These are phyloP conservation scores for Acer saccharum DNA, from an alignment of 345 rosid genomes.

Conservation along the genomic window DNA sequence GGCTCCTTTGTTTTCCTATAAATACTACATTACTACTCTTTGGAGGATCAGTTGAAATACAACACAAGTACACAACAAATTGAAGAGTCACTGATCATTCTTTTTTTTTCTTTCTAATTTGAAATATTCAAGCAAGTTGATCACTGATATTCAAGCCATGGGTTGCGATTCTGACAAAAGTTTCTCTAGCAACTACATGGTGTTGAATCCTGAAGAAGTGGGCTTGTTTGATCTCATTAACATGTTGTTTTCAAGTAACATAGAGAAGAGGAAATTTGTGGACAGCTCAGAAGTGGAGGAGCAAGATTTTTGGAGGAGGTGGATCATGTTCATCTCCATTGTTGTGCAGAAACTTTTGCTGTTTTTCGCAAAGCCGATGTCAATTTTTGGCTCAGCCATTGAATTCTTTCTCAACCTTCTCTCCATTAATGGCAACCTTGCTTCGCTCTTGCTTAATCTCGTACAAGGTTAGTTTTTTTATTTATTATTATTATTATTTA, in stretches of 20 bases:
- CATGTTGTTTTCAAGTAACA: constrained; percentile 42
- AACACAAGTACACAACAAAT: too few relatives aligned
- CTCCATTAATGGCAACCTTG: constrained; percentile 34
- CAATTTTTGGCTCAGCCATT: constrained; percentile 37
- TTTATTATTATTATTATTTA: too few relatives aligned
- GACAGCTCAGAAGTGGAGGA: constrained; percentile 39
- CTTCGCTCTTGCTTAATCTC: constrained; percentile 34
- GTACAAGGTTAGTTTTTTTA: constrained; percentile 27
- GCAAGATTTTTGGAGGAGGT: constrained; percentile 46
- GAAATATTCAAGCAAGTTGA: neutral
- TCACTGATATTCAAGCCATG: constrained; percentile 17
- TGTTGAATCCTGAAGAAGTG: constrained; percentile 57
- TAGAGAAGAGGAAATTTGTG: constrained; percentile 44
- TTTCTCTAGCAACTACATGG: constrained; percentile 45
- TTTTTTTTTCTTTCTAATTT: neutral
- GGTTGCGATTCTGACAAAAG: constrained; percentile 30
- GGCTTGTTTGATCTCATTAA: constrained; percentile 43
- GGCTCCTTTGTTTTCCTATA: neutral
- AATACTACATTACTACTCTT: too few relatives aligned
- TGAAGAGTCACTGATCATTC: too few relatives aligned
- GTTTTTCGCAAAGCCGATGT: constrained; percentile 39
- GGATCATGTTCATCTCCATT: constrained; percentile 60
- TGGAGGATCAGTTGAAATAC: neutral
- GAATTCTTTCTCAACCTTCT: constrained; percentile 58
- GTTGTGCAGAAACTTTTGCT: constrained; percentile 45